phyloP scores from a whole-genome alignment of 2,329 filamentous ascomycete species.

The Graphiopsis chlorocephala region DNA sequence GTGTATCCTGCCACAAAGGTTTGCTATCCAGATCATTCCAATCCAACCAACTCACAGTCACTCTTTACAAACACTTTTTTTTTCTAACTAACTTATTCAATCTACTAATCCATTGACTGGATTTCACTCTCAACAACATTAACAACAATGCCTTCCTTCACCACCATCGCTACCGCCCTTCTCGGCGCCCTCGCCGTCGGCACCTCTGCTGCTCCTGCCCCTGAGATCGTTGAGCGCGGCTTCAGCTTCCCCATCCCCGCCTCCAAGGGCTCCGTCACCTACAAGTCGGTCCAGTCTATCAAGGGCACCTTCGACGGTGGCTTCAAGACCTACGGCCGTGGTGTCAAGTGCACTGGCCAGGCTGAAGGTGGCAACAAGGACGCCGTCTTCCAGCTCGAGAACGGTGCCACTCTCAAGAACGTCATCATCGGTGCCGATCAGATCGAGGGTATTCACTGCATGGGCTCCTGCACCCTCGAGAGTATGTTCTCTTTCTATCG shows the following conservation, averaged over 20 bases:
- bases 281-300: slow-evolving; percentile 19
- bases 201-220: slow-evolving; percentile 11
- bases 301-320: slow-evolving; percentile 18
- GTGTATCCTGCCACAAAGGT: background rate
- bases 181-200: slow-evolving; percentile 16
- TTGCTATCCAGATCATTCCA: background rate
- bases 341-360: slow-evolving; percentile 42
- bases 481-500: background rate
- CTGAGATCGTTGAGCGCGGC: slow-evolving; percentile 15
- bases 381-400: slow-evolving; percentile 54
- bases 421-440: slow-evolving; percentile 54
- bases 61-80: background rate
- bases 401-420: slow-evolving; percentile 52
- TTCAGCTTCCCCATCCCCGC: slow-evolving; percentile 23
- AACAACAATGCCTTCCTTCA: slow-evolving; percentile 16
- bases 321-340: slow-evolving; percentile 38
- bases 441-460: slow-evolving; percentile 53
- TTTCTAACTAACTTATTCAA: background rate
- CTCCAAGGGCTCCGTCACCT: slow-evolving; percentile 22
- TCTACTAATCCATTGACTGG: slow-evolving; percentile 11
- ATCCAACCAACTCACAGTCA: background rate
- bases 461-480: slow-evolving; percentile 36
- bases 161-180: slow-evolving; percentile 9
- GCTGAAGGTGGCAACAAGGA: slow-evolving; percentile 45
- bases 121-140: background rate